Conservation (phyloP, 148 eudicot species). For the Pouteria glomerata region DNA sequence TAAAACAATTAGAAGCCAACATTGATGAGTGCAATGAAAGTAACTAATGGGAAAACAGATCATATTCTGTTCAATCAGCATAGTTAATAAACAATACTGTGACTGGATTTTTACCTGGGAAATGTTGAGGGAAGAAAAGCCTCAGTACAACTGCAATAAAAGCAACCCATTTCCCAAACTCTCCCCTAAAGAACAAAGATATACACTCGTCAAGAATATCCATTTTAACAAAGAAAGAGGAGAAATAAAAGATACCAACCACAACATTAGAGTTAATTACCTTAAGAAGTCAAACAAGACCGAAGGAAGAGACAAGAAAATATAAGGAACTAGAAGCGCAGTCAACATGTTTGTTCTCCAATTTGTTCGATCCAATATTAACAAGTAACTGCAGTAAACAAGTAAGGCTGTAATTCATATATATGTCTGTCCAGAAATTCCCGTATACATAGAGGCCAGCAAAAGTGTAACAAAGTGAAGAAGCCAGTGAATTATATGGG, state of each 20-base stretch:
- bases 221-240: background rate
- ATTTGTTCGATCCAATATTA: conserved; percentile 81
- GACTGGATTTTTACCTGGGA: conserved; percentile 51
- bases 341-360: conserved; percentile 95
- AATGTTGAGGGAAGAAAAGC: conserved; percentile 49
- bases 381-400: conserved; percentile 61
- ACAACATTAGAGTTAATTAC: conserved; percentile 25
- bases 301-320: conserved; percentile 72
- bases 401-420: background rate
- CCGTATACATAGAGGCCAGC: too few relatives aligned
- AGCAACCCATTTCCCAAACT: conserved; percentile 81
- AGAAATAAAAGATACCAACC: background rate
- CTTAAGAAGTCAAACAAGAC: conserved; percentile 53
- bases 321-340: conserved; percentile 73
- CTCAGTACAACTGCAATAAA: conserved; percentile 74
- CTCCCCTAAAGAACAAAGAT: conserved; percentile 40
- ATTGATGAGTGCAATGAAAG: background rate
- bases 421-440: background rate
- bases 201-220: background rate
- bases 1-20: background rate
- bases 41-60: background rate
- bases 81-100: background rate
- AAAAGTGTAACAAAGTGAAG: background rate
- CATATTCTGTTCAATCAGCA: background rate
- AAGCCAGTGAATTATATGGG: background rate